phyloP scores from a whole-genome alignment of 2,329 filamentous ascomycete species.

The Cladosporium sp. region DNA sequence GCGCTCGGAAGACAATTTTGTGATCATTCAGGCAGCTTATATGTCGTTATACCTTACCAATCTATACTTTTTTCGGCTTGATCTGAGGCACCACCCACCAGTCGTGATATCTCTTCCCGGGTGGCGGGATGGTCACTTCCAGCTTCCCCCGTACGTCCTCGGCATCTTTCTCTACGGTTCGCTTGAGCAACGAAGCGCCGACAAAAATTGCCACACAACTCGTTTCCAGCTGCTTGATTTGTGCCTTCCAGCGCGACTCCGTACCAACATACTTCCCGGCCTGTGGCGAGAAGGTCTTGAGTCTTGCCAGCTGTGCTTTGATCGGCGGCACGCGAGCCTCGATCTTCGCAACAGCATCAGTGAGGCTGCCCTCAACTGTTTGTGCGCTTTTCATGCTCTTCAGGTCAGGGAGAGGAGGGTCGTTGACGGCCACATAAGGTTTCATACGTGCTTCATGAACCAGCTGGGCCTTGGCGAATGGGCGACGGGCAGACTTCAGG shows the following conservation, averaged over 20 bases:
- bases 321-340: slow-evolving; percentile 36
- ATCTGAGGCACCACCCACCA: slow-evolving; percentile 51
- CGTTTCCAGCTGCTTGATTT: slow-evolving; percentile 37
- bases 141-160: slow-evolving; percentile 24
- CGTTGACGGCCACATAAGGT: slow-evolving; percentile 68
- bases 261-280: slow-evolving; percentile 40
- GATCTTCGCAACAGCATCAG: slow-evolving; percentile 11
- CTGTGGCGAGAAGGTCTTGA: slow-evolving; percentile 40
- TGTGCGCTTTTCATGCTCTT: slow-evolving; percentile 55
- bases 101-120: slow-evolving; percentile 43
- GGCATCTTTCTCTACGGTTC: slow-evolving; percentile 23
- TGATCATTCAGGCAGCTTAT: neutral
- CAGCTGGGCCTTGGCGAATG: slow-evolving; percentile 67
- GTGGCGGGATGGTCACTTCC: slow-evolving; percentile 39
- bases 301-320: slow-evolving; percentile 36
- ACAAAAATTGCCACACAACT: slow-evolving; percentile 35
- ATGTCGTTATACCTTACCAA: neutral
- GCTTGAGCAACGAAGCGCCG: slow-evolving; percentile 27
- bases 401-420: slow-evolving; percentile 67
- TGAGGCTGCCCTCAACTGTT: slow-evolving; percentile 5
- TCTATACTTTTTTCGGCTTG: slow-evolving; percentile 8
- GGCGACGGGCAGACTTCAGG: slow-evolving; percentile 54
- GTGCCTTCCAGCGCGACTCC: slow-evolving; percentile 38
- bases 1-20: neutral
- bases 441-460: slow-evolving; percentile 86